phyloP scores from a whole-genome alignment of 352 stramenopile genomes.

The Globisporangium sylvaticum region DNA sequence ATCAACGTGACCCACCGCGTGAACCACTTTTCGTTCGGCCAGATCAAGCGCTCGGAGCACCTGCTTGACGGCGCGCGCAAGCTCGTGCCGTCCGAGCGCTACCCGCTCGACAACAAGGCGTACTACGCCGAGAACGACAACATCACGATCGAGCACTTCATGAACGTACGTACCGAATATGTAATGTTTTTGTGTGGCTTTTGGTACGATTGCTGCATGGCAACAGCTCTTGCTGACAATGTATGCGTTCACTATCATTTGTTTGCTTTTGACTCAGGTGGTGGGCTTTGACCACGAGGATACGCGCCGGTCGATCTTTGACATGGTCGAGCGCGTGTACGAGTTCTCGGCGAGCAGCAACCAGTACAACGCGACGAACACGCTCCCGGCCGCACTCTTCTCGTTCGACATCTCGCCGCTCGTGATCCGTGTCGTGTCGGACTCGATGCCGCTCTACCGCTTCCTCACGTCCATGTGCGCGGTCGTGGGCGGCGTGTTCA shows the following conservation, averaged over 20 bases:
- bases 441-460: constrained; percentile 77
- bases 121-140: constrained; percentile 61
- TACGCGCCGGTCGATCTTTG: constrained; percentile 43
- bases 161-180: constrained; percentile 68
- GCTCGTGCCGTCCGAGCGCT: constrained; percentile 56
- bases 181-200: constrained; percentile 1
- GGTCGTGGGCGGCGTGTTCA: constrained; percentile 82
- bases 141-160: constrained; percentile 77
- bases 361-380: constrained; percentile 62
- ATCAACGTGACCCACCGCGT: constrained; percentile 70
- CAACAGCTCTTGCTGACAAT: background rate
- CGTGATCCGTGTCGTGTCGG: constrained; percentile 61
- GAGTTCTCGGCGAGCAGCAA: constrained; percentile 78
- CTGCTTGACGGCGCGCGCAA: constrained; percentile 39
- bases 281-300: constrained; percentile 74
- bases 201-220: background rate
- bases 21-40: constrained; percentile 86
- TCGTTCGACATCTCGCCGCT: constrained; percentile 82
- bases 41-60: constrained; percentile 62
- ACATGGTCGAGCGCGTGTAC: constrained; percentile 53
- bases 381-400: constrained; percentile 63
- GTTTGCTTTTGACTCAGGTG: constrained; percentile 32
- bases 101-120: constrained; percentile 50
- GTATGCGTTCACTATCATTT: background rate
- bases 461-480: constrained; percentile 83